A percentile compares a stretch with the other conserved stretches of the same genome.
Evolutionary conservation across 2,329 filamentous ascomycete genomes (phyloP).

Genomic region (Pseudopyricularia javanii): DNA sequence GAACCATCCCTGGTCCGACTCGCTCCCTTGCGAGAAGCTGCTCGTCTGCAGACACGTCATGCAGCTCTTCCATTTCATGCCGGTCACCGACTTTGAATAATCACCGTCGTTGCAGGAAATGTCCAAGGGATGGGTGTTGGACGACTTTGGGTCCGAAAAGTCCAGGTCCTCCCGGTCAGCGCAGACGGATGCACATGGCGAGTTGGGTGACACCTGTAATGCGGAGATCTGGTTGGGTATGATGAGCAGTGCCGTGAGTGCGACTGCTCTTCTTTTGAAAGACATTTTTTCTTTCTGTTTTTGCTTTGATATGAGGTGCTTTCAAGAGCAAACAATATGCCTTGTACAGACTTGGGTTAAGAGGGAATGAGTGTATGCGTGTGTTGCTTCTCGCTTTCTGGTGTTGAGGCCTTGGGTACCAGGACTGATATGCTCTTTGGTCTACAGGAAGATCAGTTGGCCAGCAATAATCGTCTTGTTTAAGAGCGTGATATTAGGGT

Average conservation of each 20-base stretch:
- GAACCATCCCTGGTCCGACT: conserved; percentile 44
- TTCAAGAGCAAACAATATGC: background rate
- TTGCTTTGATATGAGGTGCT: background rate
- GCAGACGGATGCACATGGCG: conserved; percentile 40
- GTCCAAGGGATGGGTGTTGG: conserved; percentile 28
- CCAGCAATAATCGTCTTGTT: background rate
- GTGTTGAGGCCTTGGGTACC: too few relatives aligned
- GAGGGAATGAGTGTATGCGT: background rate
- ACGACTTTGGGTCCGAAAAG: conserved; percentile 31
- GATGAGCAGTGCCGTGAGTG: background rate
- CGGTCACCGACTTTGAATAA: conserved; percentile 22
- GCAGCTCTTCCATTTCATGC: conserved; percentile 35
- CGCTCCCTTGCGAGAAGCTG: conserved; percentile 28
- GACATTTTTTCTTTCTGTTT: background rate
- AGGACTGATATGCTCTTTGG: too few relatives aligned
- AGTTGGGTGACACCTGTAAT: conserved; percentile 39
- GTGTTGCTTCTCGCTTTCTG: too few relatives aligned
- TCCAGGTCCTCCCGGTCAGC: conserved; percentile 27
- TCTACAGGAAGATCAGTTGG: background rate
- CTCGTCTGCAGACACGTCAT: conserved; percentile 41
- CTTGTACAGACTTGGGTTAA: background rate
- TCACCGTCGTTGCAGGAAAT: conserved; percentile 34
- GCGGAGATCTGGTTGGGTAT: conserved; percentile 15
- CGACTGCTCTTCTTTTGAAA: background rate
- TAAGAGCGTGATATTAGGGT: background rate